Conservation (phyloP, 1,284 basidiomycete species). For the Hemileia vastatrix region DNA sequence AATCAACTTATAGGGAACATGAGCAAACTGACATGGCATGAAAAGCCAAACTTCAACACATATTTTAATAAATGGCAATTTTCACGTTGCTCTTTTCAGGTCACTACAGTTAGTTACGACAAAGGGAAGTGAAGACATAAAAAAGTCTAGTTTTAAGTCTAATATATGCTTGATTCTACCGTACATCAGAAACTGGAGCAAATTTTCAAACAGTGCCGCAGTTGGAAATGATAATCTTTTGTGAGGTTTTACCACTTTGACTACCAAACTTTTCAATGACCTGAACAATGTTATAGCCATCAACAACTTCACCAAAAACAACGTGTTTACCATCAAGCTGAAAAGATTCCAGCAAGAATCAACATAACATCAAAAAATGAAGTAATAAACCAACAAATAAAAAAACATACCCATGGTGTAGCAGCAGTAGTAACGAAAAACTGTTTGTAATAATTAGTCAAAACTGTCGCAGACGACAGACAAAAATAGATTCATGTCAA, state of each 20-base stretch:
- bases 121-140: no score
- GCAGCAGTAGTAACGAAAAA: conserved; percentile 43
- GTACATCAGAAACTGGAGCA: no score
- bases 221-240: conserved; percentile 39
- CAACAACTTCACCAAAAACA: conserved; percentile 38
- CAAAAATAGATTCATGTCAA: conserved; percentile 17
- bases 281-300: conserved; percentile 41
- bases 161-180: no score
- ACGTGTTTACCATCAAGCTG: conserved; percentile 35
- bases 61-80: no score
- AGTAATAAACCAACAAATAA: conserved; percentile 23
- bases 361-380: conserved; percentile 30
- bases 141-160: no score
- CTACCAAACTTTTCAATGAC: conserved; percentile 38
- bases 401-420: conserved; percentile 33
- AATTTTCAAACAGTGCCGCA: conserved; percentile 38
- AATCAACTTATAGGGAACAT: no score
- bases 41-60: no score
- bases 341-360: neutral
- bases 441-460: conserved; percentile 27
- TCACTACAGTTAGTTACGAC: no score
- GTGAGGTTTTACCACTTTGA: conserved; percentile 34
- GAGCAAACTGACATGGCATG: no score
- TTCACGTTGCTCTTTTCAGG: no score
- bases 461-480: conserved; percentile 6